phyloP scores from a whole-genome alignment of 2,329 filamentous ascomycete species.

The Anthostomella pinea region DNA sequence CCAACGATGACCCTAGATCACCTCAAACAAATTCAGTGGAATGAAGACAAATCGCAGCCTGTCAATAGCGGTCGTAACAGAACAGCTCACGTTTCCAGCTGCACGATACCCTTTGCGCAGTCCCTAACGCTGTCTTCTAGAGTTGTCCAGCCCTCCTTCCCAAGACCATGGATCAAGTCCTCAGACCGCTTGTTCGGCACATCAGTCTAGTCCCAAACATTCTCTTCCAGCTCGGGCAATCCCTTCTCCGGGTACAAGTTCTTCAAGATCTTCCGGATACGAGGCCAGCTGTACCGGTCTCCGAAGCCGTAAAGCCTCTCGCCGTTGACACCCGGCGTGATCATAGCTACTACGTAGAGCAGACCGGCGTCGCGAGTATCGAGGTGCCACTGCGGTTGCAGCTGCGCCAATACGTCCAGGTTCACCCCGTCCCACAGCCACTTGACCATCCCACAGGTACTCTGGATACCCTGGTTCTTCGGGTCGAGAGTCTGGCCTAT shows the following conservation, averaged over 20 bases:
- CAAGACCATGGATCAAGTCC: slow-evolving; percentile 26
- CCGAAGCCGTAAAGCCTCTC: slow-evolving; percentile 33
- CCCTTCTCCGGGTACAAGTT: slow-evolving; percentile 27
- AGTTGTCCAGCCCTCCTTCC: slow-evolving; percentile 28
- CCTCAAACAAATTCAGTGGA: too few species aligned
- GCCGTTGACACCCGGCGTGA: slow-evolving; percentile 24
- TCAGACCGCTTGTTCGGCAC: slow-evolving; percentile 29
- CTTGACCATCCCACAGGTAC: slow-evolving; percentile 33
- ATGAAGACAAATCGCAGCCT: too few species aligned
- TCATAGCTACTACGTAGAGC: slow-evolving; percentile 32
- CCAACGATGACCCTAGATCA: too few species aligned
- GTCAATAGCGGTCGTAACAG: too few species aligned
- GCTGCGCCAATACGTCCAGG: slow-evolving; percentile 16
- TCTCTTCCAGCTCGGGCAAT: slow-evolving; percentile 21
- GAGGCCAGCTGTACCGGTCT: slow-evolving; percentile 30
- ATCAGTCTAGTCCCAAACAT: slow-evolving; percentile 30
- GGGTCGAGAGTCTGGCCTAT: slow-evolving; percentile 30
- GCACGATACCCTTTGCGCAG: slow-evolving; percentile 17
- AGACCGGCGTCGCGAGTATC: slow-evolving; percentile 29
- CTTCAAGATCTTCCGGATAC: slow-evolving; percentile 27
- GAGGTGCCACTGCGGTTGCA: slow-evolving; percentile 31
- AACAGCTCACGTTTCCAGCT: neutral
- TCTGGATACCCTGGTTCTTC: slow-evolving; percentile 27
- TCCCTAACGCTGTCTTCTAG: slow-evolving; percentile 31
- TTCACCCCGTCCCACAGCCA: slow-evolving; percentile 28